These are phyloP conservation scores for Neurospora cerealis DNA, from an alignment of 495 filamentous ascomycete genomes.

Conservation along the genomic window DNA sequence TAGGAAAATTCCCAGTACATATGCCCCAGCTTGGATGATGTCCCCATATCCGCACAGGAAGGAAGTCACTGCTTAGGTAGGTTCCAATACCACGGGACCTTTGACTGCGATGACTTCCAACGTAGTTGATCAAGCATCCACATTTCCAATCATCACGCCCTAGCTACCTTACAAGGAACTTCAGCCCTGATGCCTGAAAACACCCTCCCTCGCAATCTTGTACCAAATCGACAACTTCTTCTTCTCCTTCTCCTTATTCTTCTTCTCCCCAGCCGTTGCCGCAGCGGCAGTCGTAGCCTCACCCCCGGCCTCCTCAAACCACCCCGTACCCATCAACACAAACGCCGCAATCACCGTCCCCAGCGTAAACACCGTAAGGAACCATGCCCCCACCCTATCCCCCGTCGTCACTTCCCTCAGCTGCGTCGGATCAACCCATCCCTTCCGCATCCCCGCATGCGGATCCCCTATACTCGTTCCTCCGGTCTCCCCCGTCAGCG, in stretches of 20 bases:
- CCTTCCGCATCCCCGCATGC: conserved; percentile 35
- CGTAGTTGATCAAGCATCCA: background rate
- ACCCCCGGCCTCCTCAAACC: background rate
- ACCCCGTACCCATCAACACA: conserved; percentile 16
- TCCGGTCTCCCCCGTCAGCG: conserved; percentile 23
- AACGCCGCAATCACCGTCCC: conserved; percentile 14
- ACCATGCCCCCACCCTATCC: conserved; percentile 47
- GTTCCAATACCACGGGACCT: background rate
- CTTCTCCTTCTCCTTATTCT: background rate
- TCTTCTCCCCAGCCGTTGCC: background rate
- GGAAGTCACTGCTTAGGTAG: background rate
- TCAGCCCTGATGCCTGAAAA: background rate
- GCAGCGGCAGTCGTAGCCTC: background rate
- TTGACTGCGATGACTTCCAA: background rate
- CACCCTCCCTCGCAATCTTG: background rate
- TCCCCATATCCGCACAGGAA: background rate
- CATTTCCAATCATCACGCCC: background rate
- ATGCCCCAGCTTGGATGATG: background rate
- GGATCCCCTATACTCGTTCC: conserved; percentile 53
- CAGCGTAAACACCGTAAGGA: conserved; percentile 40
- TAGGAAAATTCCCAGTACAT: background rate
- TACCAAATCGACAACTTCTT: background rate
- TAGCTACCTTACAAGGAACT: too few relatives aligned
- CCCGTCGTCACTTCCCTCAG: conserved; percentile 34
- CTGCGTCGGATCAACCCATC: conserved; percentile 11